Evolutionary conservation across 2,329 filamentous ascomycete genomes (phyloP).

Genomic region (Cladosporium sp.): DNA sequence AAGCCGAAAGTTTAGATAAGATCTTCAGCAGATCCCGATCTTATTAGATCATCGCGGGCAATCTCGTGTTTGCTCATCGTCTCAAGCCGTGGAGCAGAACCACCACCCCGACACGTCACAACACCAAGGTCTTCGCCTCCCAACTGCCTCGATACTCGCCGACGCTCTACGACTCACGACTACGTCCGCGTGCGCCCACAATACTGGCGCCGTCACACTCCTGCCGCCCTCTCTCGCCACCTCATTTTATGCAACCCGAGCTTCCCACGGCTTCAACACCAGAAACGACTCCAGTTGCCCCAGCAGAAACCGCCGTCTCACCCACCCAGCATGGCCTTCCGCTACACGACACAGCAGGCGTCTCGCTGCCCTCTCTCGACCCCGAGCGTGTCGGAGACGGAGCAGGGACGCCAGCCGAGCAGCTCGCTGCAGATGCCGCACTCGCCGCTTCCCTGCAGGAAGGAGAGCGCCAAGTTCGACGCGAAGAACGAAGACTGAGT

Average conservation of each 20-base stretch:
- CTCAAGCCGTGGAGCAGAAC: background rate
- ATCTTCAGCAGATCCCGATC: background rate
- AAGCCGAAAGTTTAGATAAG: slow-evolving; percentile 2
- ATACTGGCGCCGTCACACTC: slow-evolving; percentile 53
- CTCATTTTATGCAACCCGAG: slow-evolving; percentile 64
- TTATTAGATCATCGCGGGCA: background rate
- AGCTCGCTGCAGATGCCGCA: slow-evolving; percentile 24
- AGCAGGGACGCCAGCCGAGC: slow-evolving; percentile 24
- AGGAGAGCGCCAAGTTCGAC: slow-evolving; percentile 3
- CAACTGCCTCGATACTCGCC: background rate
- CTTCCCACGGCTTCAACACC: slow-evolving; percentile 44
- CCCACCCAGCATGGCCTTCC: slow-evolving; percentile 58
- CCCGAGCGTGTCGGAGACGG: slow-evolving; percentile 32
- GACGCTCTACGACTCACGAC: background rate
- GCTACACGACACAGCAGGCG: slow-evolving; percentile 43
- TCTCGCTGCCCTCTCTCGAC: slow-evolving; percentile 29
- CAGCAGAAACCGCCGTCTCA: slow-evolving; percentile 31
- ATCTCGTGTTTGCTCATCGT: background rate
- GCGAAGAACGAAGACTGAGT: slow-evolving; percentile 25
- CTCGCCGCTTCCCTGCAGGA: slow-evolving; percentile 27
- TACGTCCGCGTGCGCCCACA: background rate
- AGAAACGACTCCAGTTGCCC: slow-evolving; percentile 37
- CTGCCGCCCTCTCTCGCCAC: slow-evolving; percentile 31
- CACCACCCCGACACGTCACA: background rate
- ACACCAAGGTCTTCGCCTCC: background rate